phyloP scores from a whole-genome alignment of 805 yeast species.

The Sugiyamaella qingdaonensis region DNA sequence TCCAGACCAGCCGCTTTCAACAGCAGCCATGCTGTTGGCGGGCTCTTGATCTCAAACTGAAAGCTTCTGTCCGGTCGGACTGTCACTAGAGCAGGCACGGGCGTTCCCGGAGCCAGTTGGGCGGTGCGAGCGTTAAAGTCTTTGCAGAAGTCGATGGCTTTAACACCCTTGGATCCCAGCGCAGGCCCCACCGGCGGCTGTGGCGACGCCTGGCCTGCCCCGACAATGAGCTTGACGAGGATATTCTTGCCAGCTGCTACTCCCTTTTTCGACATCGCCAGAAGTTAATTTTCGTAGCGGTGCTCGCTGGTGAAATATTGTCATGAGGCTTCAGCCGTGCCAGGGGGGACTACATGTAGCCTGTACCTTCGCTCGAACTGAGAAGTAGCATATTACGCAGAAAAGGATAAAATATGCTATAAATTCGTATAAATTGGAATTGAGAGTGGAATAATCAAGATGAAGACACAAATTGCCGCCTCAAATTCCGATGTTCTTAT shows the following conservation, averaged over 20 bases:
- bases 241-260: slow-evolving; percentile 50
- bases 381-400: too few relatives aligned
- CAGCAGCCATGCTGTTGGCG: slow-evolving; percentile 84
- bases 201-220: slow-evolving; percentile 97
- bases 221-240: slow-evolving; percentile 83
- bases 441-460: too few relatives aligned
- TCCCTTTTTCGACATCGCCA: background rate
- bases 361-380: too few relatives aligned
- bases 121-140: slow-evolving; percentile 98
- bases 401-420: too few relatives aligned
- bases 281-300: too few relatives aligned
- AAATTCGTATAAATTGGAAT: too few relatives aligned
- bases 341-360: background rate
- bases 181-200: slow-evolving; percentile 99
- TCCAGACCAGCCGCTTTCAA: slow-evolving; percentile 73
- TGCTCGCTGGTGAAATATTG: background rate
- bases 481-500: too few relatives aligned
- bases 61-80: slow-evolving; percentile 93
- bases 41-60: slow-evolving; percentile 79
- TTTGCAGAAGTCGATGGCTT: slow-evolving; percentile 97
- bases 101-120: slow-evolving; percentile 75
- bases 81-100: slow-evolving; percentile 79
- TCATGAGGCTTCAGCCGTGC: slow-evolving; percentile 2
- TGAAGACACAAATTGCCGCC: too few relatives aligned
- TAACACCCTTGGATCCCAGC: slow-evolving; percentile 95